Evolutionary conservation across 2,329 filamentous ascomycete species (phyloP), one percentile per base, ranked within the genome.

Genomic region (Colletotrichum navitas): DNA sequence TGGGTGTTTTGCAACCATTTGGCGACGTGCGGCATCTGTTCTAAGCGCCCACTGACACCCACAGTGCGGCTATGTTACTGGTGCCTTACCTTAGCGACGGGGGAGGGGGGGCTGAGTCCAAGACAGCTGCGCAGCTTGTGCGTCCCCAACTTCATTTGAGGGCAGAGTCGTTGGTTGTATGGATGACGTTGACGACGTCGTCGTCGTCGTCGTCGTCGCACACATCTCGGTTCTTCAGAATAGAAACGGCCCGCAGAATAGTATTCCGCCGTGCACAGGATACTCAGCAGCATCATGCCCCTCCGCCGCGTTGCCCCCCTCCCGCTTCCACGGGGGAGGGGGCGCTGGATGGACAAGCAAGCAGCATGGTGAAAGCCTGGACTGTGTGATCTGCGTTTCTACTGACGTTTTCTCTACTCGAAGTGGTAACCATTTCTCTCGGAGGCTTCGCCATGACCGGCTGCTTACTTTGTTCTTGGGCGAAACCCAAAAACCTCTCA

Each of bases 191-290:
- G n/a, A 3, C n/a, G 45, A 29, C 47, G 47, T 51, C 47, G 5
- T 51, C 24, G 21, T 29, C 49, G 5, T 51, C n/a, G n/a, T 26
- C 47, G 18, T 47, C n/a, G 24, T 18, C 29, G 52, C 11, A 36
- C 52, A 36, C 29, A 39, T 34, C 21, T 36, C 52, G 52, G 10
- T 36, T 36, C 52, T 55, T 36, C 52, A 52, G 58, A 71, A 63
- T 71, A 71, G 68, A 63, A 71, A 68, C 68, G 24, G 43, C 36
- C 52, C 29, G 63, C 41, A 56, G 41, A 62, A 51, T 62, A 45
- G 41, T 60, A 12, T 56, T 21, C 10, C 43, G 21, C 29, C 39
- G n/a, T 43, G 54, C 34, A 16, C 21, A 1, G 16, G 34, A n/a
- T 47, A n/a, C 41, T 12, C 41, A 34, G 11, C 58, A 47, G 24